Base-by-base conservation (phyloP, 441 rosid species). In the Arabidopsis lyrata region DNA sequence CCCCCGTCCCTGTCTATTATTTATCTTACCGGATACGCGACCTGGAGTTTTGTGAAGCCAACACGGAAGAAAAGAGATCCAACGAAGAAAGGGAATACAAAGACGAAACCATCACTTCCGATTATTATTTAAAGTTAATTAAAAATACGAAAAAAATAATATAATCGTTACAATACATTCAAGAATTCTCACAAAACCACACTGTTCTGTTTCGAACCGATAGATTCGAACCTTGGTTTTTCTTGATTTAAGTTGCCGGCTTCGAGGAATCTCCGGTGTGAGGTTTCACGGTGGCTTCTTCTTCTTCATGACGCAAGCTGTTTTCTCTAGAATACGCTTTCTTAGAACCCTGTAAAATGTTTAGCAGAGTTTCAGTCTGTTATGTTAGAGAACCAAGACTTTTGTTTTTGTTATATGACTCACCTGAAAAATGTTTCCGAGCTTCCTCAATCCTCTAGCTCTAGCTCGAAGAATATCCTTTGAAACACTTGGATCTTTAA, bases 361-460 rank as follows among this genome's bases (percentile, higher is more conserved):
- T 41, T 8, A 58, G 60, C 32, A 34, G 16, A 31, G 67, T 38
- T 50, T 75, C 47, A 52, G 38, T 11, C 4, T 44, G 50, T 12
- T 61, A 5, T 9, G 65, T 62, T 54, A 32, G 42, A 68, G 34
- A 68, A 12, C 2, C 39, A 52, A 54, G 34, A n/a, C 20, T 42
- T 20, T 6, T 27, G 7, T 32, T 56, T 13, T 54, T 44, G 34
- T 54, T 61, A 13, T 27, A 53, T 45, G 24, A 24, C 87, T 80
- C 65, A 92, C 98, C 78, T 92, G 98, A 75, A 92, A 92, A 75
- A 92, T 77, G 48, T 84, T 87, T 39, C 98, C 98, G 3, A 92
- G 93, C 82, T 86, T 87, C 70, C 83, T 90, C 83, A 92, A 77
- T 6, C 81, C 97, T 65, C 78, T 83, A 52, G 92, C 95, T 35